Base-by-base conservation (phyloP, 495 filamentous ascomycete genomes). In the Pyrenopolyporus hunteri region DNA sequence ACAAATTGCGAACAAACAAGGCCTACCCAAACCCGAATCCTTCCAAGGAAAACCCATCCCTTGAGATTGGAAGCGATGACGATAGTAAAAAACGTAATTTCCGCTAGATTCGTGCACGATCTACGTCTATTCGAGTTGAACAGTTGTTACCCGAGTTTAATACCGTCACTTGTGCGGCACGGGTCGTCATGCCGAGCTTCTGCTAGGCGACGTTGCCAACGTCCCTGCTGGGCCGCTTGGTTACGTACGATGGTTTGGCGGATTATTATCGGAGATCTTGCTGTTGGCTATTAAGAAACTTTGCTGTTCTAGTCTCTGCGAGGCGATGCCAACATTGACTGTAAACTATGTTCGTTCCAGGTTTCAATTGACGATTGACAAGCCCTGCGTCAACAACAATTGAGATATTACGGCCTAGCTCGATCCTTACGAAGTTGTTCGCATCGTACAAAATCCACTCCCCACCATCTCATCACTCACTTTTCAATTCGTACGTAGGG, bases 401-500 rank as follows among this genome's bases (percentile, higher is more conserved):
- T 3, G 1, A n/a, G n/a, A n/a, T n/a, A n/a, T n/a, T n/a, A n/a
- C n/a, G 23, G 10, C 14, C 26, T 25, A 23, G 26, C 26, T 35
- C 39, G 7, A 36, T 13, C 9, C n/a, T n/a, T n/a, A n/a, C 14
- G 9, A 13, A 19, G 5, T 43, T 10, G 14, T 42, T 40, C 13
- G 9, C 10, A 20, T 42, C 23, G 19, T 11, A 42, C 37, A 11
- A 42, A 17, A 22, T 8, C 37, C 23, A 42, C 19, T n/a, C 1
- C 37, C 22, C n/a, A 31, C 26, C 32, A 40, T 47, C 52, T 37
- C 48, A 54, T 42, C 11, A 42, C 33, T 43, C 37, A 16, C 31
- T 31, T 1, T 37, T 42, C 22, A 16, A 6, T 32, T 8, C n/a
- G n/a, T n/a, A n/a, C n/a, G 13, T 31, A 46, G 20, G 54, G 54